Evolutionary conservation across 2,329 filamentous ascomycete genomes (phyloP).

Genomic region (Diaporthe sp.): DNA sequence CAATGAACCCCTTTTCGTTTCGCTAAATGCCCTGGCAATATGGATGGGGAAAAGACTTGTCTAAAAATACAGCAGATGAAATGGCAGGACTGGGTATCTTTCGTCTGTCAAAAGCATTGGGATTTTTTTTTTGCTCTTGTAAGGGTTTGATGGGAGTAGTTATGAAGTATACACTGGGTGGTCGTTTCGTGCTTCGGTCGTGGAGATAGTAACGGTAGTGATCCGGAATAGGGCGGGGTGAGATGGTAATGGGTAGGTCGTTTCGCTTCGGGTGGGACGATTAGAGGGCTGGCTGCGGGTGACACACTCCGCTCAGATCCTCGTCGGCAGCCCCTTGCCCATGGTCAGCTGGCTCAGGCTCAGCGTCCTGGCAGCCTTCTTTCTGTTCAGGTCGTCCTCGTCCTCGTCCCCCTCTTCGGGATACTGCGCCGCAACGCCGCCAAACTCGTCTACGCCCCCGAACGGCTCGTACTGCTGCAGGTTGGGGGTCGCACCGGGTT

Average conservation of each 20-base stretch:
- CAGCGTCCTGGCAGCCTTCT: slow-evolving; percentile 73
- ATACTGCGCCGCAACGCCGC: slow-evolving; percentile 43
- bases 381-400: slow-evolving; percentile 52
- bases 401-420: slow-evolving; percentile 52
- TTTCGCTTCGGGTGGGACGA: not conserved
- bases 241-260: not conserved
- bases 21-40: slow-evolving; percentile 18
- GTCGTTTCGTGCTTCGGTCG: slow-evolving; percentile 30
- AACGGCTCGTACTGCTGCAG: slow-evolving; percentile 56
- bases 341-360: slow-evolving; percentile 74
- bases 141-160: not conserved
- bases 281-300: not conserved
- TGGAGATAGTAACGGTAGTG: not conserved
- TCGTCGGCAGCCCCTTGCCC: slow-evolving; percentile 52
- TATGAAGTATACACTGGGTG: slow-evolving; percentile 20
- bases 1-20: not conserved
- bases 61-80: slow-evolving; percentile 33
- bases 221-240: not conserved
- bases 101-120: slow-evolving; percentile 29
- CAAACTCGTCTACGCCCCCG: slow-evolving; percentile 55
- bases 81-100: slow-evolving; percentile 35
- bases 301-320: slow-evolving; percentile 41
- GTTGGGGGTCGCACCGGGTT: slow-evolving; percentile 49
- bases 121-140: not conserved
- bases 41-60: not conserved